Base-by-base conservation (phyloP, 106 monocot species). In the Dactylorhiza incarnata region DNA sequence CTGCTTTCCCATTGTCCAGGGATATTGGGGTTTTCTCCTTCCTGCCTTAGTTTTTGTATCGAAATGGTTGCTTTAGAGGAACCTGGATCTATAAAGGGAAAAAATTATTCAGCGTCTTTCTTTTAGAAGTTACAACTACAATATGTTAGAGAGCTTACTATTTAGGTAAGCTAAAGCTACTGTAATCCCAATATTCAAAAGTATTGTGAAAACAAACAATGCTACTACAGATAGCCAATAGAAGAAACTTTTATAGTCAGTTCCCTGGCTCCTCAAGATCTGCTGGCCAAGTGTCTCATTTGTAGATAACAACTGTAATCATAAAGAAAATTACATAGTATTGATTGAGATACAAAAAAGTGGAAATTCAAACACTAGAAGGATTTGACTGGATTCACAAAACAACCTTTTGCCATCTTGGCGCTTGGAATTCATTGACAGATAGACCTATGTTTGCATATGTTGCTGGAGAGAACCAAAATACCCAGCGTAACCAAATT, bases 371-470 rank as follows among this genome's bases (percentile, higher is more conserved):
- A 20, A n/a, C 22, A 20, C 22, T 59, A 59, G 7, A 12, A 59
- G 17, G 4, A 19, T 19, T 19, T 56, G 5, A 56, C n/a, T 56
- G 20, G 0, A 37, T 37, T 37, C 37, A 37, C 37, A 37, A 19
- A 59, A n/a, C 22, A 69, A 78, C 78, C 78, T 72, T 72, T 78
- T 78, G 55, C 78, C 78, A 78, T 78, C 72, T 67, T 56, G 78
- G 72, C 58, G 78, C 71, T 22, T 48, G 72, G 13, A 78, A 78
- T 44, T 78, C 78, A 72, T 78, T 78, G 49, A 58, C 72, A 22
- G 56, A 56, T 72, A 78, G 8, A 24, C 78, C 78, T 72, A 78
- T 78, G 51, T 78, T 46, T 48, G 78, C 78, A 78, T 78, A 78
- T 47, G 78, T 58, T 47, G 58, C 16, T 78, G 78, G 78, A 13